Evolutionary conservation across 495 filamentous ascomycete genomes (phyloP).

Genomic region (Hypoxylon cercidicola): DNA sequence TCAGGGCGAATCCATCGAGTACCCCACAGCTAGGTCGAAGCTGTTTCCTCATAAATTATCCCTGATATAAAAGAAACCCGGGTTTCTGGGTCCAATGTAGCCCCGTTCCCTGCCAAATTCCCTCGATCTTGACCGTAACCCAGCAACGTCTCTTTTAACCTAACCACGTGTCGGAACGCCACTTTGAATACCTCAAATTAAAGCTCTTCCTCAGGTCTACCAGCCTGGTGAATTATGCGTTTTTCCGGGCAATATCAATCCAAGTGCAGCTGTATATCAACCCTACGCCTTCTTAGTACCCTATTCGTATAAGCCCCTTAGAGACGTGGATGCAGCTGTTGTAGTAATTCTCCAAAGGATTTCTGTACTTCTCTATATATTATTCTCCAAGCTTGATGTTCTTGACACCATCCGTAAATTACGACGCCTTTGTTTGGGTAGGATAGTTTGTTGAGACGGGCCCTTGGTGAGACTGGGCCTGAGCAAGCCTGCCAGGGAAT

Average conservation of each 20-base stretch:
- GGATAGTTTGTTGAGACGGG: constrained; percentile 42
- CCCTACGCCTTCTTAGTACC: constrained; percentile 13
- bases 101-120: constrained; percentile 29
- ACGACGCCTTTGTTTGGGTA: constrained; percentile 30
- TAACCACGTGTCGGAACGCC: constrained; percentile 28
- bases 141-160: constrained; percentile 2
- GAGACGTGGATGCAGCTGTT: constrained; percentile 19
- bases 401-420: constrained; percentile 18
- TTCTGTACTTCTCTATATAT: constrained; percentile 3
- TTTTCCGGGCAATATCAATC: constrained; percentile 10
- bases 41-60: constrained; percentile 1
- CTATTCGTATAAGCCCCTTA: constrained; percentile 36
- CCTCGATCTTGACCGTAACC: constrained; percentile 40
- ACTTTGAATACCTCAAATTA: constrained; percentile 18
- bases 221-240: constrained; percentile 9
- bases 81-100: constrained; percentile 20
- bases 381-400: neutral
- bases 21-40: constrained; percentile 18
- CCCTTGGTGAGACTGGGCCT: constrained; percentile 44
- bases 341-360: constrained; percentile 10
- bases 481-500: constrained; percentile 40
- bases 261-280: constrained; percentile 43
- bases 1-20: constrained; percentile 40
- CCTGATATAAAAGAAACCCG: constrained; percentile 10
- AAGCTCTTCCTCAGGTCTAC: constrained; percentile 10